Evolutionary conservation across 495 filamentous ascomycete species (phyloP).

Genomic region (Alectoria sarmentosa): DNA sequence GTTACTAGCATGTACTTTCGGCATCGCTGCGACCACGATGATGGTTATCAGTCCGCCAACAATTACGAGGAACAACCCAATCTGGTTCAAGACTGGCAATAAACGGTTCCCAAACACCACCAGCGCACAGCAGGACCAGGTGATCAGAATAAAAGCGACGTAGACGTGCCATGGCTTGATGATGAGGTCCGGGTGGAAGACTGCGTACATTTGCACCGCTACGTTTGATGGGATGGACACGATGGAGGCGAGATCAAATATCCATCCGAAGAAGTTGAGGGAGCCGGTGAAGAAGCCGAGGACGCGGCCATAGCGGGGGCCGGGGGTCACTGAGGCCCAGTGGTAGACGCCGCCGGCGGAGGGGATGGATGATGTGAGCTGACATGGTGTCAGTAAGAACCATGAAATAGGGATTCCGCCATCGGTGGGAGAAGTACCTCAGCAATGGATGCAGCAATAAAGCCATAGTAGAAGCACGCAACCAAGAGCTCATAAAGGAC

Average conservation of each 20-base stretch:
- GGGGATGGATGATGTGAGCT: conserved; percentile 72
- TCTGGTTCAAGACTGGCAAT: conserved; percentile 54
- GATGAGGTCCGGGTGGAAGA: conserved; percentile 51
- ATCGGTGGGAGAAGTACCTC: conserved; percentile 41
- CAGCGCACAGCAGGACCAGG: conserved; percentile 53
- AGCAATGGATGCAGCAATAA: conserved; percentile 52
- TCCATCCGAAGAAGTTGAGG: conserved; percentile 69
- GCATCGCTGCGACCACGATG: conserved; percentile 66
- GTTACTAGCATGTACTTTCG: conserved; percentile 49
- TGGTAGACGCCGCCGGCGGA: conserved; percentile 78
- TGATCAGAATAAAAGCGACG: conserved; percentile 55
- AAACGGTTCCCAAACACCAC: conserved; percentile 62
- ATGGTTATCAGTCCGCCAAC: conserved; percentile 58
- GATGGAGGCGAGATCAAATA: conserved; percentile 59
- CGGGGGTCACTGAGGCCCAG: conserved; percentile 65
- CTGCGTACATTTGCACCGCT: conserved; percentile 58
- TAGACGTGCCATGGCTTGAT: conserved; percentile 68
- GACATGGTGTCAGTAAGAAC: neutral
- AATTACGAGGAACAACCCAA: conserved; percentile 57
- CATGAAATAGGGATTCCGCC: neutral
- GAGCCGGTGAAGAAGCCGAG: conserved; percentile 67
- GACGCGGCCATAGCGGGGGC: conserved; percentile 51
- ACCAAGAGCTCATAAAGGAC: conserved; percentile 49
- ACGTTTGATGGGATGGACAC: conserved; percentile 59
- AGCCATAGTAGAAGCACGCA: conserved; percentile 44